Evolutionary conservation across 1,139 yeast species (phyloP), one percentile per base, ranked within the genome.

Genomic region (Arxiozyma slooffiae): DNA sequence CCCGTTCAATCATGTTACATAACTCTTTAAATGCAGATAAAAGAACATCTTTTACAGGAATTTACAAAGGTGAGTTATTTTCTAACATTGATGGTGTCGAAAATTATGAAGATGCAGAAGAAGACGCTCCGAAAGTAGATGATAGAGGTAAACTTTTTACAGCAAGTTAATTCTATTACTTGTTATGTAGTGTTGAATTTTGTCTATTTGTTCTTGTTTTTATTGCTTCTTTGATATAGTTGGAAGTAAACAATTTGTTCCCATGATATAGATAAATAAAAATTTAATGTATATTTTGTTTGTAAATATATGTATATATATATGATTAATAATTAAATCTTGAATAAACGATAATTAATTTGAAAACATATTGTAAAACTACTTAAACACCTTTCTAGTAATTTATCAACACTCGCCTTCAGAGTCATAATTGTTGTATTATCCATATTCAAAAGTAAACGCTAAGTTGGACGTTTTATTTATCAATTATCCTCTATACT

Each of bases 401-500:
- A 14, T 7, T n/a, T 30, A 47, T 26, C 18, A n/a, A 40, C 41
- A 49, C 51, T 44, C 69, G 46, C 67, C 70, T 8, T 67, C 71
- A 30, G 69, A 64, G 46, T 60, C 66, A 14, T 60, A 63, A 48
- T 76, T 81, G 40, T 74, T 78, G 44, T 71, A 72, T 70, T 77
- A 80, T 0, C 88, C 89, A 56, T 70, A 67, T 24, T 78, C 78
- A 59, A 84, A 85, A 49, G 75, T 77, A 34, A 74, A 73, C 0
- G 80, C 73, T 43, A 80, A 52, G 4, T 66, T 63, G 21, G 75
- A 77, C 17, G 85, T 62, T 38, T 75, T 76, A 50, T 86, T 85
- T 24, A 80, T 69, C 52, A 84, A 60, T 52, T 84, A 90, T 38
- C 78, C 82, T 53, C 85, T 75, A 47, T 83, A 90, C 7, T 55